Base-by-base conservation (phyloP, 2,329 filamentous ascomycete species). In the Ampelomyces quisqualis region DNA sequence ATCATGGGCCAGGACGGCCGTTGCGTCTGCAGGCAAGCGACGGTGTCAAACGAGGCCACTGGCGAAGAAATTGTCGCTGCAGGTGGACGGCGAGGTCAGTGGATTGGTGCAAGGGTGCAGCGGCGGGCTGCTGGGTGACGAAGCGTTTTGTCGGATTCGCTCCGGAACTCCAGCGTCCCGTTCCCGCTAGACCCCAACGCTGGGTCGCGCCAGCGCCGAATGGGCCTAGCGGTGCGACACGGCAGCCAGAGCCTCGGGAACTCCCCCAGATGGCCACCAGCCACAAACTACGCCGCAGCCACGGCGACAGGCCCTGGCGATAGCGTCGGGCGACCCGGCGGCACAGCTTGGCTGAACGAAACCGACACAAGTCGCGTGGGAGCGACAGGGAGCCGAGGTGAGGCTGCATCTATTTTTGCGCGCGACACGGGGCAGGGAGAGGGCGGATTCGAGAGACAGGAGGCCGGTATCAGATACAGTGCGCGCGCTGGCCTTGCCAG, bases 71-170 rank as follows among this genome's bases (percentile, higher is more conserved):
- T 45, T 28, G 43, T 19, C 43, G 28, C 30, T 44, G 42, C 15
- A 45, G 41, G 45, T 48, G 51, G 43, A 57, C 54, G 57, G 55
- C 51, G 53, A 57, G 41, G 50, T 55, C 43, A 49, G 54, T 53
- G 44, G 26, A 52, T 53, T 51, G 40, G 48, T 55, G 44, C 43
- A 32, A 31, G 27, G 37, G 37, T 45, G 48, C 40, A 48, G 46
- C 27, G 32, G 22, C 37, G 36, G 18, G 43, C 40, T 40, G 45
- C 42, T 48, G 47, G 47, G 43, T 44, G 41, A 45, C 43, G 50
- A 49, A 38, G 29, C 38, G 37, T 28, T 28, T 28, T 11, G 30
- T 21, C 29, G 21, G 22, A 35, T 17, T 24, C 19, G n/a, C 15
- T 40, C 30, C 55, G 56, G 56, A 54, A 47, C 26, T 24, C 44